These are phyloP conservation scores for Fistulifera solaris DNA, from an alignment of 108 stramenopile species.

Conservation along the genomic window DNA sequence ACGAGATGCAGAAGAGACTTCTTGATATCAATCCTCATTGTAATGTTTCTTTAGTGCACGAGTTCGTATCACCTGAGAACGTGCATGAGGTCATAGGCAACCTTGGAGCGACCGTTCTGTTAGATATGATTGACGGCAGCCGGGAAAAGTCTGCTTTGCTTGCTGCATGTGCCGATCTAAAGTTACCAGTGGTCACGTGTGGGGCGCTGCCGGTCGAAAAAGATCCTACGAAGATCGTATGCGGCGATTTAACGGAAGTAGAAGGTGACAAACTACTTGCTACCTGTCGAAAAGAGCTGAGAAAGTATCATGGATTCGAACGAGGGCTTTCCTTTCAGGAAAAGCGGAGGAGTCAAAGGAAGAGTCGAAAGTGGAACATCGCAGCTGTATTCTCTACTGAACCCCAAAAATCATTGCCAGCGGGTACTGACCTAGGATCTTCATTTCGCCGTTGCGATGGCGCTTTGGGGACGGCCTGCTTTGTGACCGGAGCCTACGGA, in stretches of 20 bases:
- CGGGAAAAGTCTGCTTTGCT: slow-evolving; percentile 63
- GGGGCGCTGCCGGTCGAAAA: slow-evolving; percentile 78
- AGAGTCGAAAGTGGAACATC: slow-evolving; percentile 52
- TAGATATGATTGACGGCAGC: slow-evolving; percentile 76
- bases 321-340: slow-evolving; percentile 24
- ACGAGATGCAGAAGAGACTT: slow-evolving; percentile 54
- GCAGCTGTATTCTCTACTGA: slow-evolving; percentile 67
- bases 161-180: slow-evolving; percentile 39
- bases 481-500: slow-evolving; percentile 73
- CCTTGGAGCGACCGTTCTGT: slow-evolving; percentile 27
- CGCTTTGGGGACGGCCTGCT: slow-evolving; percentile 69
- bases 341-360: slow-evolving; percentile 14
- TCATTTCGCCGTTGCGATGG: slow-evolving; percentile 70
- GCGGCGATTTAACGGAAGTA: slow-evolving; percentile 54
- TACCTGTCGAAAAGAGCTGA: slow-evolving; percentile 44
- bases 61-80: slow-evolving; percentile 63
- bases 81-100: slow-evolving; percentile 37
- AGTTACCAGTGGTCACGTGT: slow-evolving; percentile 68
- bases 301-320: slow-evolving; percentile 63
- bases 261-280: slow-evolving; percentile 46
- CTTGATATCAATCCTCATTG: slow-evolving; percentile 63
- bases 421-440: slow-evolving; percentile 11
- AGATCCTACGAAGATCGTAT: slow-evolving; percentile 63
- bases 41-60: slow-evolving; percentile 52
- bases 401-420: slow-evolving; percentile 17